These are phyloP conservation scores for Decorospora gaudefroyi DNA, from an alignment of 2,329 filamentous ascomycete species.

Conservation along the genomic window DNA sequence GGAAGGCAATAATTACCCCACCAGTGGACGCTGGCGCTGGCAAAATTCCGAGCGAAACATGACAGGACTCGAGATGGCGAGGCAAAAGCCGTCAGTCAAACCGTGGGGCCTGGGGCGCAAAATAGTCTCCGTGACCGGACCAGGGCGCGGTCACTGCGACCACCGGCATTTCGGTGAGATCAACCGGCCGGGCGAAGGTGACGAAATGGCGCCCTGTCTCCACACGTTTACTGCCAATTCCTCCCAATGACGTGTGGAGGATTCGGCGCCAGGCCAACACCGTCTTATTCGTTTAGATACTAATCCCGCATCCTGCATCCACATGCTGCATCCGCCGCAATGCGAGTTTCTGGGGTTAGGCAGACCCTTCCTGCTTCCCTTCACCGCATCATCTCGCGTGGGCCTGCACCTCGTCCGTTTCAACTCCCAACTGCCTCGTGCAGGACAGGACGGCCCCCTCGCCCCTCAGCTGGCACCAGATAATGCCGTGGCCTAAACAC, in stretches of 20 bases:
- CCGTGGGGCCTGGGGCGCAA: not conserved
- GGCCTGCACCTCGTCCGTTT: slow-evolving; percentile 3
- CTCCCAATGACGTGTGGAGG: slow-evolving; percentile 22
- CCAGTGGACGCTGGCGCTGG: no score
- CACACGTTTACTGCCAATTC: slow-evolving; percentile 20
- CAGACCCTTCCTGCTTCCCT: no score
- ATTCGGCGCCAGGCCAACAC: slow-evolving; percentile 18
- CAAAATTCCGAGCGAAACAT: not conserved
- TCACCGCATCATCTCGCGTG: slow-evolving; percentile 22
- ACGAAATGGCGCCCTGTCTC: slow-evolving; percentile 25
- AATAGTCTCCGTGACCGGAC: slow-evolving; percentile 5
- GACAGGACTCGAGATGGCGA: slow-evolving; percentile 11
- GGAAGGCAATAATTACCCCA: no score
- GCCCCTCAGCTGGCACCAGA: slow-evolving; percentile 19
- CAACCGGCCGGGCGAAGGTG: slow-evolving; percentile 11
- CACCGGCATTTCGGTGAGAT: slow-evolving; percentile 9
- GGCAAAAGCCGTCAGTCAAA: not conserved
- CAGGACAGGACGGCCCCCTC: slow-evolving; percentile 3
- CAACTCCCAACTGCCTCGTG: slow-evolving; percentile 11
- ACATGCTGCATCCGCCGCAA: slow-evolving; percentile 23
- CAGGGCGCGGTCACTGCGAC: slow-evolving; percentile 8
- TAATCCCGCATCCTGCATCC: slow-evolving; percentile 21
- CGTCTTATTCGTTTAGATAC: slow-evolving; percentile 16
- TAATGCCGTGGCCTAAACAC: slow-evolving; percentile 28
- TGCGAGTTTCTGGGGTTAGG: slow-evolving; percentile 28